Percentiles rank a stretch among this genome's conserved stretches.
phyloP scores from a whole-genome alignment of 306 rosid species.

The Dalbergia cochinchinensis region DNA sequence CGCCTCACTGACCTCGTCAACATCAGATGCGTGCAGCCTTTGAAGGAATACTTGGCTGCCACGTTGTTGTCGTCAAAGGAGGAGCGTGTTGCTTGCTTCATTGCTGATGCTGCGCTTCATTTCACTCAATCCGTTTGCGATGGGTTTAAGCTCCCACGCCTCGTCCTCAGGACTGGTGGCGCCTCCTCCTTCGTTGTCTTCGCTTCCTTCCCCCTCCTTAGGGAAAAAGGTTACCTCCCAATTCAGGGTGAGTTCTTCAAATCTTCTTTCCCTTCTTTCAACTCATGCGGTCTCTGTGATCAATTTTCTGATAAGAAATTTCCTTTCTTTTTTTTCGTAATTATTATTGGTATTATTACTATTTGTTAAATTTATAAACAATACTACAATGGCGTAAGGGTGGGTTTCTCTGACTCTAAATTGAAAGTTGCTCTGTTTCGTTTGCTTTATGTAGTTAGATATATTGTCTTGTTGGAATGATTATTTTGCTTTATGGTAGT shows the following conservation, averaged over 20 bases:
- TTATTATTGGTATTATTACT: too few relatives aligned
- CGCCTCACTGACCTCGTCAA: slow-evolving; percentile 47
- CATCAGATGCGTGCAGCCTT: slow-evolving; percentile 28
- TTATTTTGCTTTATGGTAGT: too few relatives aligned
- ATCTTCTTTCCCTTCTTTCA: background rate
- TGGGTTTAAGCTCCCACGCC: slow-evolving; percentile 13
- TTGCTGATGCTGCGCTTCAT: slow-evolving; percentile 43
- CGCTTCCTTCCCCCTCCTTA: slow-evolving; percentile 40
- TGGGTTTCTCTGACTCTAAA: background rate
- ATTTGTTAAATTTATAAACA: too few relatives aligned
- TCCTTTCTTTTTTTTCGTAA: too few relatives aligned
- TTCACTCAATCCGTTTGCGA: slow-evolving; percentile 46
- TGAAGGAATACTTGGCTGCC: slow-evolving; percentile 36
- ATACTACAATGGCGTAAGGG: background rate
- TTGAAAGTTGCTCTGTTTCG: background rate
- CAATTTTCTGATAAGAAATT: too few relatives aligned
- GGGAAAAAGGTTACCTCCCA: slow-evolving; percentile 53
- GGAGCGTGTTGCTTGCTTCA: slow-evolving; percentile 40
- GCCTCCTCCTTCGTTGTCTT: slow-evolving; percentile 39
- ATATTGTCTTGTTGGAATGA: too few relatives aligned
- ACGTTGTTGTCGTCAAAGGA: background rate
- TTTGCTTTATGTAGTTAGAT: too few relatives aligned
- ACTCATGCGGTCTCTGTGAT: background rate
- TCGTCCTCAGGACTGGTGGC: slow-evolving; percentile 49
- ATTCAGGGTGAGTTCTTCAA: slow-evolving; percentile 46